Conservation (phyloP, 2,329 filamentous ascomycete species). For the Ophiostoma triangulosporum region DNA sequence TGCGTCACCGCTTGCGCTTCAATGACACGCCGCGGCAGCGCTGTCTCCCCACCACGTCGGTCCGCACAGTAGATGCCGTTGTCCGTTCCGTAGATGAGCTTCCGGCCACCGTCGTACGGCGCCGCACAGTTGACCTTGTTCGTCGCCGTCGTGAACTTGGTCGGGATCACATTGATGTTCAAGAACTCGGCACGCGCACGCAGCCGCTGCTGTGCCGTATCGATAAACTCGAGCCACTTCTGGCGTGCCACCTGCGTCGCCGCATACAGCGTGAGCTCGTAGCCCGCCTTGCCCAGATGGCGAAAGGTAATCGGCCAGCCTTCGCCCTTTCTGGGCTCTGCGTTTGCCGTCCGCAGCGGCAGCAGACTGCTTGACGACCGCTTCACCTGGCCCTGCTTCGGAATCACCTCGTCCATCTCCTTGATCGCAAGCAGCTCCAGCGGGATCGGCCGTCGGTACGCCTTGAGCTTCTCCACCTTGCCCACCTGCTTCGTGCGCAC, state of each 20-base stretch:
- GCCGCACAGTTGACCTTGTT: constrained; percentile 92
- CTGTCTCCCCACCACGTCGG: constrained; percentile 72
- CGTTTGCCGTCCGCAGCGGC: constrained; percentile 32
- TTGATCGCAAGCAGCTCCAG: constrained; percentile 84
- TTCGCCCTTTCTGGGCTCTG: constrained; percentile 49
- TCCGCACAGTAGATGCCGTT: constrained; percentile 87
- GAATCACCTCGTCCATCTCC: constrained; percentile 94
- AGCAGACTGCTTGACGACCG: constrained; percentile 71
- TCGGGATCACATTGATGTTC: constrained; percentile 51
- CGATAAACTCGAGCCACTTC: constrained; percentile 96
- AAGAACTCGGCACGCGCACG: constrained; percentile 86
- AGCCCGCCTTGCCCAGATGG: constrained; percentile 89
- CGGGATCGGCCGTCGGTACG: constrained; percentile 85
- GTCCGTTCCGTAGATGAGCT: constrained; percentile 89
- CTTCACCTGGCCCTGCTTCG: constrained; percentile 65
- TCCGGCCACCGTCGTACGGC: constrained; percentile 87
- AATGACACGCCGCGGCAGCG: constrained; percentile 65
- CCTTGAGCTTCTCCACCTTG: constrained; percentile 87
- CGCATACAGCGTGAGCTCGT: constrained; percentile 81
- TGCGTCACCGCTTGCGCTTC: constrained; percentile 83
- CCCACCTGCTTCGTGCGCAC: constrained; percentile 85
- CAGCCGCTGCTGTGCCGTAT: constrained; percentile 75
- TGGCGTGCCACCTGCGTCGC: constrained; percentile 73
- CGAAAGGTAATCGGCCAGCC: constrained; percentile 93
- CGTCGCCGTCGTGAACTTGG: constrained; percentile 44